These are phyloP conservation scores for Tieghemostelium lacteum DNA, from an alignment of 78 protist species.

Conservation along the genomic window DNA sequence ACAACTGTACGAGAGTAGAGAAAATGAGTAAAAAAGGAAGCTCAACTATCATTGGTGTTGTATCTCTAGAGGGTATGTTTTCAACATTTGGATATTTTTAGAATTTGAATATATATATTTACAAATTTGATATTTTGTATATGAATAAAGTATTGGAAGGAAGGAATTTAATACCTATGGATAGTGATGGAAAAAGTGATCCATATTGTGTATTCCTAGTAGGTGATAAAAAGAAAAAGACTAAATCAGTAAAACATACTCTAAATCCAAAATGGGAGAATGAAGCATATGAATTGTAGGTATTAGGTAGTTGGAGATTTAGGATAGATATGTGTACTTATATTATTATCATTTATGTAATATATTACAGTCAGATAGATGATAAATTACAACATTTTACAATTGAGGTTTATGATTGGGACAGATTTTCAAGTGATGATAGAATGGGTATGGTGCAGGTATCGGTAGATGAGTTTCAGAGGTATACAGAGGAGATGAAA, in stretches of 20 bases:
- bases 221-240: constrained; percentile 60
- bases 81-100: too few relatives aligned
- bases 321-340: too few relatives aligned
- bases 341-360: background rate
- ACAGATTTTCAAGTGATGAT: constrained; percentile 69
- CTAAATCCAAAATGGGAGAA: constrained; percentile 61
- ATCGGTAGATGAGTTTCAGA: constrained; percentile 1
- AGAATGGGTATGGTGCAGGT: constrained; percentile 63
- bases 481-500: constrained; percentile 16
- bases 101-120: too few relatives aligned
- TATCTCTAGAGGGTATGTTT: too few relatives aligned
- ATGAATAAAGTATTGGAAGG: constrained; percentile 62
- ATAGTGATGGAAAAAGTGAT: constrained; percentile 45
- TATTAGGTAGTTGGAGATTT: background rate
- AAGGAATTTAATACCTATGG: constrained; percentile 49
- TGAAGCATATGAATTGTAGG: constrained; percentile 55
- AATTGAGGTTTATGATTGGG: constrained; percentile 76
- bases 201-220: constrained; percentile 64
- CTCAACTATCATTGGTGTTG: too few relatives aligned
- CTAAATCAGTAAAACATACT: constrained; percentile 64
- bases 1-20: too few relatives aligned
- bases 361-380: constrained; percentile 17
- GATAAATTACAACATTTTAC: background rate
- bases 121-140: too few relatives aligned
- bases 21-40: too few relatives aligned